Conservation (phyloP, 768 basidiomycete species). For the Pholiota microspora region DNA sequence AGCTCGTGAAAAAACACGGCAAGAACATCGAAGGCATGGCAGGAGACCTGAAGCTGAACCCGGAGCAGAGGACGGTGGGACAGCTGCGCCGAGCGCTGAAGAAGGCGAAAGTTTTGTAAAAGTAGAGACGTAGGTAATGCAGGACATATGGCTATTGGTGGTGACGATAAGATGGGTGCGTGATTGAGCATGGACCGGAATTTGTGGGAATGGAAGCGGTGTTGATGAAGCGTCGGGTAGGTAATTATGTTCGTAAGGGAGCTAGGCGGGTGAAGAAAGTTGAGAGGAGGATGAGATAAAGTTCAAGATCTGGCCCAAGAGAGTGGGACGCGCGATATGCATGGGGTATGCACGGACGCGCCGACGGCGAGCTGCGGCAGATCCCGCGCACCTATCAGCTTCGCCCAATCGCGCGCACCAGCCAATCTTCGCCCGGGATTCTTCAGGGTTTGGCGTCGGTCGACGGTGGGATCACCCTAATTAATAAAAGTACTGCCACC, state of each 20-base stretch:
- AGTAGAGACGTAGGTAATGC: neutral
- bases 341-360: neutral
- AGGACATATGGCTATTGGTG: too few relatives aligned
- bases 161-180: neutral
- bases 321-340: neutral
- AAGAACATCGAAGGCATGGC: slow-evolving; percentile 76
- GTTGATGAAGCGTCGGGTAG: slow-evolving; percentile 14
- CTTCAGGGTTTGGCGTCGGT: slow-evolving; percentile 20
- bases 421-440: slow-evolving; percentile 16
- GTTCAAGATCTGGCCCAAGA: slow-evolving; percentile 29
- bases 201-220: slow-evolving; percentile 20
- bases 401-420: slow-evolving; percentile 12
- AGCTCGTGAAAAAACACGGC: slow-evolving; percentile 69
- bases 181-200: slow-evolving; percentile 6
- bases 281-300: slow-evolving; percentile 29
- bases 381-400: slow-evolving; percentile 18
- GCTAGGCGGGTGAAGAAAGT: slow-evolving; percentile 24
- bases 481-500: slow-evolving; percentile 31
- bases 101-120: slow-evolving; percentile 46
- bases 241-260: slow-evolving; percentile 14
- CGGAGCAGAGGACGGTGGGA: slow-evolving; percentile 81
- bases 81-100: slow-evolving; percentile 65
- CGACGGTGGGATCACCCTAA: slow-evolving; percentile 22
- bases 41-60: slow-evolving; percentile 74
- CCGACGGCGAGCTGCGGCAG: slow-evolving; percentile 12